Conservation (phyloP, 208 protist species). For the Trypanosoma grayi region DNA sequence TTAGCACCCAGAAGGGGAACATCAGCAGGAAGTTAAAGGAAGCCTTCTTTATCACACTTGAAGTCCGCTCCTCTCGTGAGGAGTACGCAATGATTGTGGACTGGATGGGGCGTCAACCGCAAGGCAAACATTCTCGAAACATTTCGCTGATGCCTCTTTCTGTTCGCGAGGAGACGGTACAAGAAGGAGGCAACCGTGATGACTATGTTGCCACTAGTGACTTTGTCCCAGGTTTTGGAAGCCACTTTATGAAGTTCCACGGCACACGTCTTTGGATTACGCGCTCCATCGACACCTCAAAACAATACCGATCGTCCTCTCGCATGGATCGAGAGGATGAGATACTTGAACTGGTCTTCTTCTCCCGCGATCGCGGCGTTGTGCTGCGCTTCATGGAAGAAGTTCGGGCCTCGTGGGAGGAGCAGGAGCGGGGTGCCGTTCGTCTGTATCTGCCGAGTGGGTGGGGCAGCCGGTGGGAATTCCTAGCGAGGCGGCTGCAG, state of each 20-base stretch:
- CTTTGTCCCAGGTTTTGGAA: constrained; percentile 84
- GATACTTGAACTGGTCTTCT: constrained; percentile 63
- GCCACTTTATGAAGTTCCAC: constrained; percentile 63
- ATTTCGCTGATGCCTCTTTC: constrained; percentile 70
- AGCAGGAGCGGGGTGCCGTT: constrained; percentile 49
- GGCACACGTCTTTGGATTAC: constrained; percentile 67
- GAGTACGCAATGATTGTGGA: constrained; percentile 90
- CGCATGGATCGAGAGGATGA: constrained; percentile 74
- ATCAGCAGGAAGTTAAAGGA: constrained; percentile 46
- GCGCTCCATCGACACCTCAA: constrained; percentile 63
- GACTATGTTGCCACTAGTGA: constrained; percentile 15
- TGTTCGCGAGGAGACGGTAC: constrained; percentile 33
- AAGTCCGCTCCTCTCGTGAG: constrained; percentile 83
- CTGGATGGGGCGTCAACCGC: constrained; percentile 82
- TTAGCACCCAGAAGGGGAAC: constrained; percentile 48
- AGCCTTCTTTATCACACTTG: constrained; percentile 64
- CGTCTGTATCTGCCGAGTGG: constrained; percentile 61
- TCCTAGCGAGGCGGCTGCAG: constrained; percentile 56
- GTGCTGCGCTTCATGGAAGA: constrained; percentile 55
- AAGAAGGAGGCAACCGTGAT: constrained; percentile 8
- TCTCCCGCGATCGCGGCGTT: constrained; percentile 56
- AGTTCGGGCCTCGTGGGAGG: constrained; percentile 53
- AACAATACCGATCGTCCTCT: constrained; percentile 36
- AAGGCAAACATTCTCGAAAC: constrained; percentile 54
- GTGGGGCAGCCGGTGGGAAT: constrained; percentile 60